phyloP scores from a whole-genome alignment of 805 yeast genomes.

The Scheffersomyces amazonensis region DNA sequence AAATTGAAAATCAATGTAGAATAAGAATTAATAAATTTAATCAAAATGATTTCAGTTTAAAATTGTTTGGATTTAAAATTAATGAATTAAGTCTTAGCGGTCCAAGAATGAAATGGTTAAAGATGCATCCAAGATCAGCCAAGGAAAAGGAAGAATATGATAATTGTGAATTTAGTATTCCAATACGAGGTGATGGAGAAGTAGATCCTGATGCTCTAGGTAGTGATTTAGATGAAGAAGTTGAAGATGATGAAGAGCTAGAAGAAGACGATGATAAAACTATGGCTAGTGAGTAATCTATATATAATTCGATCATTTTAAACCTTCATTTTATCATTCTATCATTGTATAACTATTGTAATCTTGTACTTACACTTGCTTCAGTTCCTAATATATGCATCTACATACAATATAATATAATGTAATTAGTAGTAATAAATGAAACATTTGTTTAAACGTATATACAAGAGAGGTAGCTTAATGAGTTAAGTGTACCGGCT shows the following conservation, averaged over 20 bases:
- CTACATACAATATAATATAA: too few species aligned
- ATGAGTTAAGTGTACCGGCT: conserved; percentile 63
- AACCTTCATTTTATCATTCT: too few species aligned
- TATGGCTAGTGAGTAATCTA: conserved; percentile 41
- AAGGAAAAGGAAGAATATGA: conserved; percentile 63
- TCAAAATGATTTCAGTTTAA: conserved; percentile 62
- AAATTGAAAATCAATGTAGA: conserved; percentile 72
- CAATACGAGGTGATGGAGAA: conserved; percentile 32
- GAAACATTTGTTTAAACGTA: too few species aligned
- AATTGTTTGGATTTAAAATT: conserved; percentile 83
- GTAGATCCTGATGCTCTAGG: conserved; percentile 14
- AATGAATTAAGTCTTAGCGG: conserved; percentile 76
- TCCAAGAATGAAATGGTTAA: conserved; percentile 94
- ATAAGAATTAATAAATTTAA: conserved; percentile 47
- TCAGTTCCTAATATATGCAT: too few species aligned
- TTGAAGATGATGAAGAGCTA: conserved; percentile 25
- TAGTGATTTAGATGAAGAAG: conserved; percentile 14
- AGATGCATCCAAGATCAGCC: conserved; percentile 66
- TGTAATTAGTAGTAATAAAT: too few species aligned
- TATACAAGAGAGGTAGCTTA: too few species aligned
- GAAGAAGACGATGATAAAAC: conserved; percentile 37
- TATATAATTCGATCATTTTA: too few species aligned
- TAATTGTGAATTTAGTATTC: conserved; percentile 61
- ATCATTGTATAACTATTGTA: too few species aligned
- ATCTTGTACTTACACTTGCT: too few species aligned